Evolutionary conservation across 2,329 filamentous ascomycete genomes (phyloP), one percentile per base, ranked within the genome.

Genomic region (Neonectria ditissima): DNA sequence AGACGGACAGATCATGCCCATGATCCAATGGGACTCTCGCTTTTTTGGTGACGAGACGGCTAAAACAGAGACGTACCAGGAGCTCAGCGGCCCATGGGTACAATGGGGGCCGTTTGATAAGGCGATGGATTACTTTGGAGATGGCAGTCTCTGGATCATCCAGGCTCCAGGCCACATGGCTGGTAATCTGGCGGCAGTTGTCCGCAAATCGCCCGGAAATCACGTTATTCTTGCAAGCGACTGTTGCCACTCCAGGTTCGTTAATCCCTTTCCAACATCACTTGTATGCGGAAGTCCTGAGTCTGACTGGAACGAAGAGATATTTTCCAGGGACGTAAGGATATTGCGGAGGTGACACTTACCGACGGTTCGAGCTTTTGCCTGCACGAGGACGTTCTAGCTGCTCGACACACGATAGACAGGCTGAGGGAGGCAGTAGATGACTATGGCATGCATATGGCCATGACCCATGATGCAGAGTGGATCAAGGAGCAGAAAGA

Each of bases 391-490:
- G 28, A 41, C 14, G 5, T 58, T 10, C 39, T 34, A n/a, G 55
- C 44, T 13, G 63, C 59, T 16, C 24, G 14, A 5, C 44, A 37
- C 11, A 63, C 51, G 9, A 51, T 63, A 13, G n/a, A 5, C 2
- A 28, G 11, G 4, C n/a, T 63, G 28, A 55, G 61, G n/a, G 44
- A 52, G 16, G 59, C 59, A n/a, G 59, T 56, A 3, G 16, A 53
- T 18, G 34, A 55, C 1, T 55, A 65, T 24, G 55, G 28, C 2
- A 65, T 65, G 59, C 63, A 52, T 16, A 55, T 63, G 24, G 59
- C 55, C 41, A 62, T 65, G 63, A 45, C 63, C 5, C 63, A 65
- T 16, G 63, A 65, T 24, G 59, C 59, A 5, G 63, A 65, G 14
- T 65, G 43, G 9, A 62, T 65, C 14, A 65, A 55, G 14, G 50